Conservation (phyloP, 2,329 filamentous ascomycete species). For the Aquanectria penicillioides region DNA sequence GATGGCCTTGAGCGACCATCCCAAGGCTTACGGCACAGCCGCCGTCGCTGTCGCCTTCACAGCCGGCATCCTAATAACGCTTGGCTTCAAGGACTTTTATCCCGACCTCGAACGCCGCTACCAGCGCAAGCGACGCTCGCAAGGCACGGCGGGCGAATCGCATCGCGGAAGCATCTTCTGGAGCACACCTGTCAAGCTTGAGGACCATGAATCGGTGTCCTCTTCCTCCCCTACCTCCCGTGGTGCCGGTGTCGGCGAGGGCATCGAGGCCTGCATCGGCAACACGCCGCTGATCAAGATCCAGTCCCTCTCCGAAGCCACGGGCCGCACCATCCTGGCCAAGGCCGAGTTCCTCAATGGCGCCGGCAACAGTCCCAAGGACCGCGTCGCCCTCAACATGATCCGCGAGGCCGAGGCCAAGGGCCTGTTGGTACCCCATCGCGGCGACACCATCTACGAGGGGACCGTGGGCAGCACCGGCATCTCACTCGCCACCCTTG, state of each 20-base stretch:
- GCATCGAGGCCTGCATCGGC: constrained; percentile 92
- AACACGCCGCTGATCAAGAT: constrained; percentile 91
- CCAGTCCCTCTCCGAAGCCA: constrained; percentile 84
- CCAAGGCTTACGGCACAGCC: constrained; percentile 70
- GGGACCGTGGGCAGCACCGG: constrained; percentile 96
- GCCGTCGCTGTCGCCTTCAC: constrained; percentile 78
- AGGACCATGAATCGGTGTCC: constrained; percentile 61
- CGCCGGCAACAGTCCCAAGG: constrained; percentile 92
- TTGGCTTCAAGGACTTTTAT: constrained; percentile 84
- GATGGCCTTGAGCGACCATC: constrained; percentile 71
- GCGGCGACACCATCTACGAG: constrained; percentile 96
- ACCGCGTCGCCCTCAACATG: constrained; percentile 91
- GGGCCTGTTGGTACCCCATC: constrained; percentile 79
- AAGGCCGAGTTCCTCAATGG: constrained; percentile 98
- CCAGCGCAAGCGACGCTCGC: constrained; percentile 54
- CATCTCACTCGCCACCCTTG: constrained; percentile 91
- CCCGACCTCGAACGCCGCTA: constrained; percentile 76
- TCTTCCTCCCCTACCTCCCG: constrained; percentile 33
- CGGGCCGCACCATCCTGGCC: constrained; percentile 87
- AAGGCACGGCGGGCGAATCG: constrained; percentile 23
- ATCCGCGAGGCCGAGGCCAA: constrained; percentile 83
- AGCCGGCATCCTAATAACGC: constrained; percentile 78
- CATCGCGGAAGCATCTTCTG: constrained; percentile 58
- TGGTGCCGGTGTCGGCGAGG: constrained; percentile 65
- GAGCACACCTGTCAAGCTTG: constrained; percentile 60